A percentile compares a stretch with the other conserved stretches of the same genome.
Evolutionary conservation across 2,329 filamentous ascomycete genomes (phyloP).

Genomic region (Colletotrichum eleusines): DNA sequence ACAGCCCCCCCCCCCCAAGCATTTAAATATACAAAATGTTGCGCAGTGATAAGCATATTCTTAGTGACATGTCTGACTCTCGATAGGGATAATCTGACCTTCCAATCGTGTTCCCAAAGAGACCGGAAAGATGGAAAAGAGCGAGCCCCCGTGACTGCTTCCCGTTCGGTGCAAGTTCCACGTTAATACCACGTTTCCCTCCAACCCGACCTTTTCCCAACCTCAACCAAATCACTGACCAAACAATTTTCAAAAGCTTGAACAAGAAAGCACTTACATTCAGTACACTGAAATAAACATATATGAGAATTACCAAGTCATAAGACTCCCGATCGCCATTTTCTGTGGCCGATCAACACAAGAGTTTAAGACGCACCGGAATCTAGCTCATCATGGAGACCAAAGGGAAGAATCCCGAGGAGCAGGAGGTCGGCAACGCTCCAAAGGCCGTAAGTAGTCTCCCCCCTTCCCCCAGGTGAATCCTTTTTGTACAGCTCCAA

Average conservation of each 20-base stretch:
- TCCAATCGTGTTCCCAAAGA: neutral
- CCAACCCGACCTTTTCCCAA: neutral
- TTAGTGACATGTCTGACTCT: neutral
- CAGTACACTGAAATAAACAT: neutral
- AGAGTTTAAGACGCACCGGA: neutral
- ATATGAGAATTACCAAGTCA: no score
- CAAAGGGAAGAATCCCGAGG: neutral
- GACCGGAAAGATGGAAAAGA: neutral
- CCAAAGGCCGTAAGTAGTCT: neutral
- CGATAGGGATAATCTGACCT: no score
- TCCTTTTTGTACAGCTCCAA: no score
- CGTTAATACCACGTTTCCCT: neutral
- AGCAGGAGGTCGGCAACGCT: neutral
- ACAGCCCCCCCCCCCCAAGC: no score
- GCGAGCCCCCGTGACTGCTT: neutral
- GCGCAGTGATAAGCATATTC: neutral
- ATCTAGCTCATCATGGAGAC: neutral
- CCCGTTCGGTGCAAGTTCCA: neutral
- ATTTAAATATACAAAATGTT: neutral
- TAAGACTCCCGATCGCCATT: no score
- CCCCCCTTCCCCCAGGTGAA: no score
- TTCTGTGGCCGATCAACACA: neutral
- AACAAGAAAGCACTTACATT: neutral
- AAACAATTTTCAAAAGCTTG: neutral
- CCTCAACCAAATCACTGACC: neutral